Conservation (phyloP, 352 stramenopile species). For the Globisporangium uncinulatum region DNA sequence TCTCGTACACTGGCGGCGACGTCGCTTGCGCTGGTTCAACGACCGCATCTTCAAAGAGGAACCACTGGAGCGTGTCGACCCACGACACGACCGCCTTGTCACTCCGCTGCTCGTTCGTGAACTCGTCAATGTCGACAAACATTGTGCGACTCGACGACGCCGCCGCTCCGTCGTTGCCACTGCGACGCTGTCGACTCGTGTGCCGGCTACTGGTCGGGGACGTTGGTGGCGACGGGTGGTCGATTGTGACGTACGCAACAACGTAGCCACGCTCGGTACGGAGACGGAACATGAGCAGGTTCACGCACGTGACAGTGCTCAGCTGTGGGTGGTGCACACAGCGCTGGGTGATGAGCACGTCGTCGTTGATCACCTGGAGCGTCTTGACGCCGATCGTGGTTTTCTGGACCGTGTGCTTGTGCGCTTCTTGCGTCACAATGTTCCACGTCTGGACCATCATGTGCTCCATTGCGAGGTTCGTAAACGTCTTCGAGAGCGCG, state of each 20-base stretch:
- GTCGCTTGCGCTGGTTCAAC: neutral
- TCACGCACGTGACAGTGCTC: slow-evolving; percentile 39
- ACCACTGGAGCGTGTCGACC: slow-evolving; percentile 46
- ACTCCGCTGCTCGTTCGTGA: slow-evolving; percentile 17
- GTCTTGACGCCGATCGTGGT: slow-evolving; percentile 41
- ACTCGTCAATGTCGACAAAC: slow-evolving; percentile 22
- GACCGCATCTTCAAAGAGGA: slow-evolving; percentile 16
- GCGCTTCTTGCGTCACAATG: slow-evolving; percentile 41
- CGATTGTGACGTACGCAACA: slow-evolving; percentile 39
- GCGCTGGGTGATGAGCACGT: slow-evolving; percentile 35
- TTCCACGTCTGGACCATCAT: slow-evolving; percentile 47
- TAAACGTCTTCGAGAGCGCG: slow-evolving; percentile 28
- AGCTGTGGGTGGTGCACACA: slow-evolving; percentile 45
- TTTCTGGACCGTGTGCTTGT: slow-evolving; percentile 49
- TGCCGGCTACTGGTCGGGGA: slow-evolving; percentile 1
- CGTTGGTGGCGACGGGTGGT: slow-evolving; percentile 25
- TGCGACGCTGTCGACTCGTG: neutral
- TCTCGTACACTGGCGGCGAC: neutral
- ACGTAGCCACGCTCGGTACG: slow-evolving; percentile 34
- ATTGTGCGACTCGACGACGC: slow-evolving; percentile 1
- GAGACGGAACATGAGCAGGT: slow-evolving; percentile 45
- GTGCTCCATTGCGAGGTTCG: slow-evolving; percentile 20
- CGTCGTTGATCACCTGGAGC: slow-evolving; percentile 43
- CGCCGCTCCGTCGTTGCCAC: neutral
- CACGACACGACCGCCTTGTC: slow-evolving; percentile 27